Conservation (phyloP, 352 stramenopile species). For the Pythium scleroteichum region DNA sequence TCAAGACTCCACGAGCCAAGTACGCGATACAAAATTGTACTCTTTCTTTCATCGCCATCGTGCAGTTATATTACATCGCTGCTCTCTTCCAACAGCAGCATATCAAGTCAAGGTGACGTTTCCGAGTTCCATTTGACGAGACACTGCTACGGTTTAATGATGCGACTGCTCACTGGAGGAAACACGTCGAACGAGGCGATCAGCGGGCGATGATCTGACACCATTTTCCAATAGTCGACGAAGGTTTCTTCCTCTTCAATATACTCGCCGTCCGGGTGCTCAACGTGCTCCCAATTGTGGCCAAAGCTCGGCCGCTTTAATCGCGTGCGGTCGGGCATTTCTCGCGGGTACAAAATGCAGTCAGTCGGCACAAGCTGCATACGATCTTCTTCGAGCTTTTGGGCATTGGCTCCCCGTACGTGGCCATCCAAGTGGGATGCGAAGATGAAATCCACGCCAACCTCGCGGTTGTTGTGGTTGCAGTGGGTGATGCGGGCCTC, state of each 20-base stretch:
- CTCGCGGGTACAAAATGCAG: constrained; percentile 64
- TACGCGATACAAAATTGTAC: not conserved
- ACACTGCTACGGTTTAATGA: constrained; percentile 10
- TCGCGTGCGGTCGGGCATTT: constrained; percentile 59
- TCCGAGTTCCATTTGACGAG: not conserved
- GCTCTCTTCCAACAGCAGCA: not conserved
- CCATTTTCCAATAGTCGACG: constrained; percentile 83
- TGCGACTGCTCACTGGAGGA: constrained; percentile 18
- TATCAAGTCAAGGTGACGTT: not conserved
- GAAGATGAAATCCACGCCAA: constrained; percentile 88
- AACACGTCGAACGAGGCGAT: constrained; percentile 63
- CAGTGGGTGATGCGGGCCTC: constrained; percentile 86
- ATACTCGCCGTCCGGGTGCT: constrained; percentile 39
- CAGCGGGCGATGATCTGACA: constrained; percentile 74
- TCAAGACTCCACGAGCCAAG: too few species aligned
- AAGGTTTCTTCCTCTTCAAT: constrained; percentile 53
- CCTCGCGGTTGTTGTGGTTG: constrained; percentile 89
- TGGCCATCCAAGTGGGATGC: constrained; percentile 44
- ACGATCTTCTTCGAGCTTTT: constrained; percentile 11
- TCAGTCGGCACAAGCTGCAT: constrained; percentile 57
- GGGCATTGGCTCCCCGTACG: constrained; percentile 5
- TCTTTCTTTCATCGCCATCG: not conserved
- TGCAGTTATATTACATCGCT: constrained; percentile 28
- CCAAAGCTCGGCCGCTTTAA: constrained; percentile 81
- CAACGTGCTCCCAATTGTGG: constrained; percentile 60